These are phyloP conservation scores for Wickerhamiella spandovensis DNA, from an alignment of 805 yeast genomes.

Conservation along the genomic window DNA sequence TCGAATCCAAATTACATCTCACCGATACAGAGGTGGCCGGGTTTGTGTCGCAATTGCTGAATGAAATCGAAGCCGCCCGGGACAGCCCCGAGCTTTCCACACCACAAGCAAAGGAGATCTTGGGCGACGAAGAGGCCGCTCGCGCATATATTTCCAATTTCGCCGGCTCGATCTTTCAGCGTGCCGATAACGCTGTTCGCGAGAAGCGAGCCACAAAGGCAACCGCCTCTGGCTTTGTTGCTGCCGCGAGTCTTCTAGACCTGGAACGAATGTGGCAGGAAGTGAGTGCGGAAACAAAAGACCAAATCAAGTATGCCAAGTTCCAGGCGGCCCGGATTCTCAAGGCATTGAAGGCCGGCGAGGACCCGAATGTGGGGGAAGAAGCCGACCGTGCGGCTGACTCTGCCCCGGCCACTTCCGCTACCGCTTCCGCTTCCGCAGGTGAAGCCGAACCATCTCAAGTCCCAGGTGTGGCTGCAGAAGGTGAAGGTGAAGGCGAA, in stretches of 20 bases:
- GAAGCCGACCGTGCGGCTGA: constrained; percentile 24
- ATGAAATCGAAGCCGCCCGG: constrained; percentile 52
- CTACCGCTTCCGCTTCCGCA: not conserved
- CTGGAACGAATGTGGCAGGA: constrained; percentile 28
- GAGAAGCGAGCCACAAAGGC: constrained; percentile 30
- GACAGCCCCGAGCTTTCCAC: constrained; percentile 27
- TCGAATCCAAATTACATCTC: constrained; percentile 47
- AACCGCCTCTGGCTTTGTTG: constrained; percentile 41
- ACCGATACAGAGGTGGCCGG: constrained; percentile 40
- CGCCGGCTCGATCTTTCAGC: constrained; percentile 43
- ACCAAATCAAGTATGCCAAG: constrained; percentile 43
- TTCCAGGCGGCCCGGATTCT: constrained; percentile 48
- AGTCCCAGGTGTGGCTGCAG: not conserved
- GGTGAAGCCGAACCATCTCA: constrained; percentile 5
- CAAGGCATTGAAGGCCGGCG: constrained; percentile 34
- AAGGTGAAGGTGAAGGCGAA: too few species aligned
- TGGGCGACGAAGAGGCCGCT: constrained; percentile 48
- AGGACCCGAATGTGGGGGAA: constrained; percentile 45
- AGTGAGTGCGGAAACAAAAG: not conserved
- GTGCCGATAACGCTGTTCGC: constrained; percentile 36
- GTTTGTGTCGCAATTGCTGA: constrained; percentile 50
- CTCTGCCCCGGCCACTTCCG: not conserved
- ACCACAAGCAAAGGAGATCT: constrained; percentile 30
- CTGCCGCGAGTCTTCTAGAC: constrained; percentile 41
- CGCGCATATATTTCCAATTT: constrained; percentile 43